Base-by-base conservation (phyloP, 345 rosid genomes). In the Ricinus communis region DNA sequence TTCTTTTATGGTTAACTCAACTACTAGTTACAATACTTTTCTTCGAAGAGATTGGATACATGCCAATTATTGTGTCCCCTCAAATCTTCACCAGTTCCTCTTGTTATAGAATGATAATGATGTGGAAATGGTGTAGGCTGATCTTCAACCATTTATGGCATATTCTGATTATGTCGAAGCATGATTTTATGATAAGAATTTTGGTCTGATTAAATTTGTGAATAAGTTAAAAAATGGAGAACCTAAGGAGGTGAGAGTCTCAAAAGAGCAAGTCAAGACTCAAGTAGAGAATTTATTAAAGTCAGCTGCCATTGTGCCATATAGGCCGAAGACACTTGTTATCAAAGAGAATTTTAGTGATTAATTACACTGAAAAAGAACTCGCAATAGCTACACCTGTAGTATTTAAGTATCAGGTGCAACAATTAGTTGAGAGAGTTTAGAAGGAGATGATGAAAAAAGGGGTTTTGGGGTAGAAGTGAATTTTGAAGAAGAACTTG, bases 41-140 rank as follows among this genome's bases (percentile, higher is more conserved):
- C 18, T 27, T 7, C 46, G 59, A 7, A 51, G 60, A n/a, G 71
- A 67, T 14, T 67, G 60, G 60, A 49, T 67, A 5, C 71, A 67
- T 51, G 71, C 55, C 3, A 51, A 50, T 24, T 28, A n/a, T 43
- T 49, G 60, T 67, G 71, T 67, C 8, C 33, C 62, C 13, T 68
- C 72, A 6, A 30, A 62, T 31, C 18, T 68, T 13, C 50, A 53
- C 33, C 63, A 68, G 9, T 54, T n/a, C 11, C 30, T 55, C 19
- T 16, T 68, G 31, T 38, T 53, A 8, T 68, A 50, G 63, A 68
- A 68, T 4, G 47, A 27, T 4, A 33, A 68, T 30, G 62, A 54
- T 5, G 63, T 68, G 0, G 63, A 68, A 30, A 31, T 68, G 8
- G 51, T 68, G 1, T 21, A 15, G 45, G 62, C 19, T 7, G 33